Base-by-base conservation (phyloP, 2,329 filamentous ascomycete genomes). In the Botrytis fabae region DNA sequence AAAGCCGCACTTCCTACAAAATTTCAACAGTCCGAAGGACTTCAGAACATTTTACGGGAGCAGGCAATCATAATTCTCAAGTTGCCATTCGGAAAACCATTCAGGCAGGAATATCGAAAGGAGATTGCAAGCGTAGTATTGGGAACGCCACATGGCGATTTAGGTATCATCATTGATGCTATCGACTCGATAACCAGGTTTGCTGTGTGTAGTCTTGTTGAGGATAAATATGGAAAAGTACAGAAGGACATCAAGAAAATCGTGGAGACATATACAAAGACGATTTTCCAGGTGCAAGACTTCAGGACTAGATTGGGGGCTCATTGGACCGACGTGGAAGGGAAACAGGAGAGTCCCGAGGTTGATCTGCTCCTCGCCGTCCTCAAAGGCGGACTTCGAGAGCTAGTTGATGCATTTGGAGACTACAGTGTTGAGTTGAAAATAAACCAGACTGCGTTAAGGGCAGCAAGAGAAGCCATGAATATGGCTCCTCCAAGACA, bases 181-280 rank as follows among this genome's bases (percentile, higher is more conserved):
- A 86, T 91, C n/a, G 89, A 90, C 74, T 88, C 91, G 0, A 83
- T 96, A 57, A 89, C 89, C 20, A 86, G 87, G 68, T 85, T 98
- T 42, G 88, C 93, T 0, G 87, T 93, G 6, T 88, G 88, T 75
- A 95, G 92, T 81, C 83, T 98, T 71, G 84, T 85, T 5, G 95
- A 98, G 81, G 95, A 98, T 80, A 87, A 87, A 64, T 96, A 90
- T 79, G 95, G 95, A 22, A 92, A 93, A 77, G 95, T 97, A n/a
- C 92, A 97, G 76, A 86, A 90, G 61, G 93, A 96, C 76, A 90
- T 98, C 2, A 89, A 92, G 1, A 83, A 83, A 66, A 91, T 97
- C 73, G 89, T 98, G 69, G 88, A 91, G 64, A 89, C 90, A 1
- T 88, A 97, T 74, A 95, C 93, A 0, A 78, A 81, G 0, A 90